These are phyloP conservation scores for Meyerozyma athensensis DNA, from an alignment of 1,139 yeast genomes.

Conservation along the genomic window DNA sequence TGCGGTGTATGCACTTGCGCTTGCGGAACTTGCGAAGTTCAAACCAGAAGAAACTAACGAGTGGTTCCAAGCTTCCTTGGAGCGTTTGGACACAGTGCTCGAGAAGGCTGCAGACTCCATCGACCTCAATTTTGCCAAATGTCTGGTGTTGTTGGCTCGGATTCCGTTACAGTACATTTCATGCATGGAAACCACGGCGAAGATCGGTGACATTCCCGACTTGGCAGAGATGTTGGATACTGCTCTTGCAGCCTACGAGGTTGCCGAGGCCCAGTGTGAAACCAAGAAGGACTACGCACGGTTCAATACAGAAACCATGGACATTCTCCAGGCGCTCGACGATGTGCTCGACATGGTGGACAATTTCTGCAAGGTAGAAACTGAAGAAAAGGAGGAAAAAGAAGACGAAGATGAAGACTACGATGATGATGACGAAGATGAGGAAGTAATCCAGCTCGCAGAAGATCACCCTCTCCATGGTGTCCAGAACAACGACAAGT, in stretches of 20 bases:
- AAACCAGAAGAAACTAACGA: constrained; percentile 41
- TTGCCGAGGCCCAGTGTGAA: constrained; percentile 36
- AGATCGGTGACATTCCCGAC: constrained; percentile 21
- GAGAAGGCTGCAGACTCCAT: constrained; percentile 41
- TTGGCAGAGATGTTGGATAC: constrained; percentile 35
- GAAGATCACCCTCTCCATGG: constrained; percentile 51
- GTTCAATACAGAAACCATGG: constrained; percentile 40
- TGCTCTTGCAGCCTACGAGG: constrained; percentile 40
- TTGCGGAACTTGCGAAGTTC: constrained; percentile 63
- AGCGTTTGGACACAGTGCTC: constrained; percentile 61
- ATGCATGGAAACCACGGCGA: constrained; percentile 38
- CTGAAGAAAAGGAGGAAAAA: constrained; percentile 39
- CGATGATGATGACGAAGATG: constrained; percentile 21
- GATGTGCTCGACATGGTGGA: constrained; percentile 63
- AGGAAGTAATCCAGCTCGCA: constrained; percentile 30
- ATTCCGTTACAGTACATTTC: constrained; percentile 57
- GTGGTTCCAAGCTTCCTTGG: constrained; percentile 66
- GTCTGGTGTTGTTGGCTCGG: constrained; percentile 52
- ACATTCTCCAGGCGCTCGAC: constrained; percentile 52
- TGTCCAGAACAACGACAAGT: constrained; percentile 32
- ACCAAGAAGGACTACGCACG: constrained; percentile 20
- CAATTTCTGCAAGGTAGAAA: constrained; percentile 52
- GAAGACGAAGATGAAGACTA: constrained; percentile 29
- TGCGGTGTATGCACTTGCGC: constrained; percentile 66
- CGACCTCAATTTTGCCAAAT: constrained; percentile 47